These are phyloP conservation scores for Cyclostephanos tholiformis DNA, from an alignment of 108 stramenopile genomes.

Conservation along the genomic window DNA sequence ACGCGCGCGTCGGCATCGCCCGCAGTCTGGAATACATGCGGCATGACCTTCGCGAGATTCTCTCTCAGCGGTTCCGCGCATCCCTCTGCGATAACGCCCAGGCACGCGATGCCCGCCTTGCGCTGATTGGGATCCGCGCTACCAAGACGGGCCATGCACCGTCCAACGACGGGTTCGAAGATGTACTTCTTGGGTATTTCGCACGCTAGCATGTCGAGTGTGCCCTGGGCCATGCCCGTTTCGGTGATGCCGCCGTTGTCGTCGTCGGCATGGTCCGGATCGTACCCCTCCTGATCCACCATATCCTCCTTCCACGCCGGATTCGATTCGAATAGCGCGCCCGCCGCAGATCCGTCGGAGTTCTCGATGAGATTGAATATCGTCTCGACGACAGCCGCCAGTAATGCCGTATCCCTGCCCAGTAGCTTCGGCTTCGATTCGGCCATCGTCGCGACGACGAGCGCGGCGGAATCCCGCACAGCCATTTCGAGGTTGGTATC, in stretches of 20 bases:
- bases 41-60: slow-evolving; percentile 79
- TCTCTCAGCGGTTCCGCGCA: slow-evolving; percentile 85
- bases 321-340: slow-evolving; percentile 92
- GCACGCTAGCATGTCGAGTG: slow-evolving; percentile 95
- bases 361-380: slow-evolving; percentile 90
- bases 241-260: slow-evolving; percentile 84
- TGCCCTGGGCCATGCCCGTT: slow-evolving; percentile 94
- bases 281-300: slow-evolving; percentile 67
- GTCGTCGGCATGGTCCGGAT: slow-evolving; percentile 69
- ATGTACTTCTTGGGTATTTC: slow-evolving; percentile 95
- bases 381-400: slow-evolving; percentile 73
- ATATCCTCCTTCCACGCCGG: slow-evolving; percentile 85
- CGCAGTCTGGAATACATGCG: slow-evolving; percentile 81
- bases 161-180: slow-evolving; percentile 84
- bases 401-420: slow-evolving; percentile 76
- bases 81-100: slow-evolving; percentile 97
- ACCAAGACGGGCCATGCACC: slow-evolving; percentile 82
- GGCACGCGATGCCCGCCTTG: slow-evolving; percentile 94
- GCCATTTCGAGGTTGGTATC: slow-evolving; percentile 79
- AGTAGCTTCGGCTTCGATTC: slow-evolving; percentile 93
- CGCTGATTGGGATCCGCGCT: slow-evolving; percentile 76
- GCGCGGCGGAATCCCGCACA: slow-evolving; percentile 85
- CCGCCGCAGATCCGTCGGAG: slow-evolving; percentile 88
- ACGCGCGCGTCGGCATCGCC: slow-evolving; percentile 86
- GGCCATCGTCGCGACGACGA: slow-evolving; percentile 91